Evolutionary conservation across 768 basidiomycete species (phyloP).

Genomic region (Pleurotus giganteus): DNA sequence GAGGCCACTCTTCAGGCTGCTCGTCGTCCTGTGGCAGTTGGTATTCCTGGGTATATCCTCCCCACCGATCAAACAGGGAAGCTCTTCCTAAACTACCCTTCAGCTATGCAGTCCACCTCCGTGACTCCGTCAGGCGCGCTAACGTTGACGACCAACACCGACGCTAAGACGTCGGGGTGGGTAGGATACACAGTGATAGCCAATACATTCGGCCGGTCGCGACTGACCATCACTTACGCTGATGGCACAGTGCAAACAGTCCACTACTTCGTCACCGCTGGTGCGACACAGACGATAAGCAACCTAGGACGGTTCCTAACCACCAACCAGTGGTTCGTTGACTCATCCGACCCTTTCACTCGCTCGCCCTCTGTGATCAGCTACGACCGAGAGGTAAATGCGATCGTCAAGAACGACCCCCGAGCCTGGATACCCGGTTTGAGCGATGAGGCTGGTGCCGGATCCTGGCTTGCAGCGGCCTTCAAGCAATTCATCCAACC

Average conservation of each 20-base stretch:
- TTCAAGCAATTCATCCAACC: conserved; percentile 60
- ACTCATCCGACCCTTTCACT: conserved; percentile 47
- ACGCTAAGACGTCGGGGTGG: conserved; percentile 40
- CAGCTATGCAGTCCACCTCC: conserved; percentile 37
- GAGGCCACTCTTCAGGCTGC: conserved; percentile 41
- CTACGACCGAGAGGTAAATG: conserved; percentile 51
- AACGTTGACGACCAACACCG: conserved; percentile 41
- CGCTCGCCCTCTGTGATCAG: conserved; percentile 53
- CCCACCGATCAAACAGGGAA: conserved; percentile 47
- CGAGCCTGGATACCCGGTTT: conserved; percentile 60
- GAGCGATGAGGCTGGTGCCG: conserved; percentile 60
- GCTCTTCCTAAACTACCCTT: conserved; percentile 46
- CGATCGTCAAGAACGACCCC: conserved; percentile 47
- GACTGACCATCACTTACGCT: conserved; percentile 46
- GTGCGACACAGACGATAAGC: conserved; percentile 41
- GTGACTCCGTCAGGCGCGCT: conserved; percentile 47
- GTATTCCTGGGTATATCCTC: conserved; percentile 53
- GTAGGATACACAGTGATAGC: conserved; percentile 46
- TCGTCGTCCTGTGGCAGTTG: conserved; percentile 46
- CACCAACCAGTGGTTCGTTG: conserved; percentile 52
- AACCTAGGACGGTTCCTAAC: conserved; percentile 54
- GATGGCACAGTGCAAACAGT: conserved; percentile 53
- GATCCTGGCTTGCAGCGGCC: conserved; percentile 53
- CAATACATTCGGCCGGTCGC: conserved; percentile 45
- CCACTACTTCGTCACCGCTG: conserved; percentile 49